Percentiles rank a stretch among this genome's conserved stretches.
These are phyloP conservation scores for Epichloe gansuensis DNA, from an alignment of 2,329 filamentous ascomycete species.

Conservation along the genomic window DNA sequence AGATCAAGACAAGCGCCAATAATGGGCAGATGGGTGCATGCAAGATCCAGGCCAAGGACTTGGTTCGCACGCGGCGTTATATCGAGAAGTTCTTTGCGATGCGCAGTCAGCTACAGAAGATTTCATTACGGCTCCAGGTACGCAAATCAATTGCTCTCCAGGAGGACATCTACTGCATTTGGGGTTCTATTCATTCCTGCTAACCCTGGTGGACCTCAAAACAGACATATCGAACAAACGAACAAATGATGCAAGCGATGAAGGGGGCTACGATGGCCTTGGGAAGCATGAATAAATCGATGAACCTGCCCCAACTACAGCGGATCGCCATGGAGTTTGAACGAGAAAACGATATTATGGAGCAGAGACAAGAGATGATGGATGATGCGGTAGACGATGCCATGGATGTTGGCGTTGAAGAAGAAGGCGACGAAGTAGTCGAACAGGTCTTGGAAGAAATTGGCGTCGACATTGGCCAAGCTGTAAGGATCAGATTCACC, in stretches of 20 bases:
- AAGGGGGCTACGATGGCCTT: slow-evolving; percentile 89
- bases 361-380: slow-evolving; percentile 99
- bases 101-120: slow-evolving; percentile 92
- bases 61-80: slow-evolving; percentile 85
- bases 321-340: slow-evolving; percentile 99
- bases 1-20: slow-evolving; percentile 98
- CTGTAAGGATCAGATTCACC: slow-evolving; percentile 43
- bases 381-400: slow-evolving; percentile 97
- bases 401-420: slow-evolving; percentile 78
- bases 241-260: slow-evolving; percentile 99
- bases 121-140: slow-evolving; percentile 88
- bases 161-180: not conserved
- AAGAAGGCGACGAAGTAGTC: slow-evolving; percentile 92
- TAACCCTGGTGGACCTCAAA: slow-evolving; percentile 4
- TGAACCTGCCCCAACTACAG: slow-evolving; percentile 92
- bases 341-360: slow-evolving; percentile 98
- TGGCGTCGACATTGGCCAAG: slow-evolving; percentile 79
- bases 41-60: slow-evolving; percentile 95
- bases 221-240: slow-evolving; percentile 91
- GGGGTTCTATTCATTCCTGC: not conserved
- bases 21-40: slow-evolving; percentile 97
- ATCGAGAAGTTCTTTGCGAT: slow-evolving; percentile 98
- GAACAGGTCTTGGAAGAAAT: slow-evolving; percentile 96
- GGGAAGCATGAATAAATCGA: slow-evolving; percentile 92
- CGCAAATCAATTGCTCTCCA: not conserved